Evolutionary conservation across 2,329 filamentous ascomycete genomes (phyloP).

Genomic region (Aaosphaeria arxii): DNA sequence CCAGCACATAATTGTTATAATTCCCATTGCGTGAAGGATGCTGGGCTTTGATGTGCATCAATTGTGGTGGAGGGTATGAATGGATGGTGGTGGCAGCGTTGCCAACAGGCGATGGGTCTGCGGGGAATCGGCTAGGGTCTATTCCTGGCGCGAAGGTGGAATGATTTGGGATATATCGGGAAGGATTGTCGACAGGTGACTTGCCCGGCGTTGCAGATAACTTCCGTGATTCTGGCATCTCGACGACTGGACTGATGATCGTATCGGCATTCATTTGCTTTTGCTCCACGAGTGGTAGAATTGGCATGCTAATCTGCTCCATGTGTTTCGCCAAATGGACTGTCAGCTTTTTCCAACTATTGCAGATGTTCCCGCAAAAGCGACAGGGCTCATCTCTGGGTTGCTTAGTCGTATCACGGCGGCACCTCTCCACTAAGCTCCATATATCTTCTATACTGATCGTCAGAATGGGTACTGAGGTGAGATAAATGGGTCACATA

Average conservation of each 20-base stretch:
- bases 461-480: too few relatives aligned
- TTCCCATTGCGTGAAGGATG: slow-evolving; percentile 15
- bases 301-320: slow-evolving; percentile 84
- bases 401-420: slow-evolving; percentile 61
- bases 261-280: slow-evolving; percentile 37
- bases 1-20: slow-evolving; percentile 19
- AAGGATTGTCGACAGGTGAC: slow-evolving; percentile 29
- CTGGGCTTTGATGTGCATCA: slow-evolving; percentile 19
- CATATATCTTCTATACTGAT: slow-evolving; percentile 60
- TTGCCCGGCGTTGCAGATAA: slow-evolving; percentile 23
- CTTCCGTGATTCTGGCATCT: slow-evolving; percentile 32
- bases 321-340: slow-evolving; percentile 94
- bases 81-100: slow-evolving; percentile 29
- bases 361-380: slow-evolving; percentile 79
- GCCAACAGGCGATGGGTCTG: slow-evolving; percentile 15
- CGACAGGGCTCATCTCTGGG: slow-evolving; percentile 78
- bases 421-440: slow-evolving; percentile 75
- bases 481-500: background rate
- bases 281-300: slow-evolving; percentile 52
- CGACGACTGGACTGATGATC: slow-evolving; percentile 37
- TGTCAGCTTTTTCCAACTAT: slow-evolving; percentile 87
- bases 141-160: slow-evolving; percentile 31
- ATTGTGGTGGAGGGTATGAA: slow-evolving; percentile 38
- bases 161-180: slow-evolving; percentile 21
- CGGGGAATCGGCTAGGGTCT: slow-evolving; percentile 23